Base-by-base conservation (phyloP, 768 basidiomycete genomes). In the Phylloporus rhodoxanthus region DNA sequence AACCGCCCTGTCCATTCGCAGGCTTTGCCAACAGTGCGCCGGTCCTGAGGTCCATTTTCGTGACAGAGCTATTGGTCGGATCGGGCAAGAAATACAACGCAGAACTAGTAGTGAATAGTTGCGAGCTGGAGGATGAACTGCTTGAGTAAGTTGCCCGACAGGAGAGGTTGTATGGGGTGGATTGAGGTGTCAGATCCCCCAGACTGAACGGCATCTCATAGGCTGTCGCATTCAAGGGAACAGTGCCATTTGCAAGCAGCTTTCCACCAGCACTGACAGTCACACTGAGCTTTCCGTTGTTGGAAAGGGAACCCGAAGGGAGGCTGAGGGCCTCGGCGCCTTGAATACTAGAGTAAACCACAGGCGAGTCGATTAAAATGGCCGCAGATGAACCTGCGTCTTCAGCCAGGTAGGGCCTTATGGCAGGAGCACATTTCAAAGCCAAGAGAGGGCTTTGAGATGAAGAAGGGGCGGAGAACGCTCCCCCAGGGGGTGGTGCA, bases 41-140 rank as follows among this genome's bases (percentile, higher is more conserved):
- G 2, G 80, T 81, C 41, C 79, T 69, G 48, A 76, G 65, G 58
- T 83, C 80, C 73, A 81, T 78, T 57, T 82, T 83, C 1, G 79
- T 79, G 10, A 75, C 80, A 11, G 73, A 68, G 4, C 78, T 72
- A 45, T 72, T 75, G 8, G 60, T 65, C 2, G 72, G 77, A 26
- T 71, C 49, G 8, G 80, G 79, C 38, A 82, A 61, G 56, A 70
- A 80, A 11, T 72, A 73, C 44, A 86, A 64, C 17, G 68, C 54
- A 2, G 75, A 70, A 1, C 65, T 67, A 1, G 78, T 61, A 9
- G 56, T 63, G 56, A 79, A 84, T 8, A 54, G 69, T 45, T 79
- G 76, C 8, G 42, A 11, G 15, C 42, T 54, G 44, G 44, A 59
- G 2, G 48, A 62, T 60, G 59, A 78, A 19, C 44, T 33, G 8